Evolutionary conservation across 306 rosid genomes (phyloP).

Genomic region (Citrullus mucosospermus): DNA sequence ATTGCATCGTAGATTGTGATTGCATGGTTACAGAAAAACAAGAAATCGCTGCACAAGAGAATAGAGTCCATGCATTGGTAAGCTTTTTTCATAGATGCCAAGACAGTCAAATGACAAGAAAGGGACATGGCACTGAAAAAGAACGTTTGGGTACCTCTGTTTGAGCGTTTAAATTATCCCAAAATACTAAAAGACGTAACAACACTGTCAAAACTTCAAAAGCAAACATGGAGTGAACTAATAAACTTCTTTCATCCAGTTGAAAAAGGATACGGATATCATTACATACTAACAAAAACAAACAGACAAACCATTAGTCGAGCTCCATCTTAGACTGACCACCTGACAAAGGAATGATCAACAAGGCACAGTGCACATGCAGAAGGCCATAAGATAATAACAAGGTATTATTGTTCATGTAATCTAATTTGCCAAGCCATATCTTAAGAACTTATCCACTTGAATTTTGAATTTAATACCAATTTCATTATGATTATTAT

Average conservation of each 20-base stretch:
- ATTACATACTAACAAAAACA: conserved; percentile 1
- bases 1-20: not conserved
- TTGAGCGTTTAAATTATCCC: conserved; percentile 2
- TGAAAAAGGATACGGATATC: not conserved
- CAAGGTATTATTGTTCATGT: not conserved
- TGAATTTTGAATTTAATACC: too few relatives aligned
- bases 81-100: not conserved
- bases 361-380: conserved; percentile 4
- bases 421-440: not conserved
- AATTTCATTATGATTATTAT: not conserved
- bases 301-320: conserved; percentile 3
- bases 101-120: conserved; percentile 4
- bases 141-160: not conserved
- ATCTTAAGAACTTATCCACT: not conserved
- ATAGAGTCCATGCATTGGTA: not conserved
- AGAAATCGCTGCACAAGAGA: not conserved
- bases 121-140: conserved; percentile 9
- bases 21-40: not conserved
- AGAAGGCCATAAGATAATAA: conserved; percentile 4
- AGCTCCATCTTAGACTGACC: not conserved
- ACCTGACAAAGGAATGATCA: not conserved
- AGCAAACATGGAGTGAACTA: not conserved
- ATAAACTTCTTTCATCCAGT: not conserved
- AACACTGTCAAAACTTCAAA: not conserved
- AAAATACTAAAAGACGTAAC: not conserved